A percentile compares a stretch with the other conserved stretches of the same genome.
Conservation (phyloP, 495 filamentous ascomycete species). For the Pyronema omphalodes region DNA sequence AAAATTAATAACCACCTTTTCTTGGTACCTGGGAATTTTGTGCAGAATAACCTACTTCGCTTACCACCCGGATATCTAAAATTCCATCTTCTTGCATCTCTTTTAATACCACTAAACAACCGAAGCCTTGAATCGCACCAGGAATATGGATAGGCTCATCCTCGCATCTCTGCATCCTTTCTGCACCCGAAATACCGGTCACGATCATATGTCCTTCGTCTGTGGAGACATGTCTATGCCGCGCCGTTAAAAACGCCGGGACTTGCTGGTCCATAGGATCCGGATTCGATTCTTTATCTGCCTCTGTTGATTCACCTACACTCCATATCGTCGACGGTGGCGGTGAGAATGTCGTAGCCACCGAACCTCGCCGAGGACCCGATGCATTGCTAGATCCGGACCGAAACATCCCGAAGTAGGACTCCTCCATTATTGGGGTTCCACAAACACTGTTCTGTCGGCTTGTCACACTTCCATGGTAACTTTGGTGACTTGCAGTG, state of each 20-base stretch:
- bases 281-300: conserved; percentile 7
- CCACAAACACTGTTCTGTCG: not conserved
- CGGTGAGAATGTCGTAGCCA: not conserved
- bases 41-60: conserved; percentile 35
- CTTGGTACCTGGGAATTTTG: not conserved
- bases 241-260: conserved; percentile 34
- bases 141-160: conserved; percentile 90
- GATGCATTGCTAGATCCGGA: conserved; percentile 7
- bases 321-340: not conserved
- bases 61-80: conserved; percentile 57
- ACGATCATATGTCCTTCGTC: conserved; percentile 72
- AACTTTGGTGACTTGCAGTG: conserved; percentile 24
- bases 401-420: conserved; percentile 20
- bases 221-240: conserved; percentile 65
- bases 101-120: conserved; percentile 55
- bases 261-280: not conserved
- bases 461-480: conserved; percentile 6
- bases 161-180: conserved; percentile 58
- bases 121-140: conserved; percentile 77
- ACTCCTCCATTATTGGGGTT: conserved; percentile 7
- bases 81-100: conserved; percentile 45
- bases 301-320: not conserved
- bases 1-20: not conserved
- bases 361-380: conserved; percentile 1
- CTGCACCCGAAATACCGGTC: conserved; percentile 44